A percentile compares a stretch with the other conserved stretches of the same genome.
These are phyloP conservation scores for Pilasporangium apinafurcum DNA, from an alignment of 352 stramenopile genomes.

Conservation along the genomic window DNA sequence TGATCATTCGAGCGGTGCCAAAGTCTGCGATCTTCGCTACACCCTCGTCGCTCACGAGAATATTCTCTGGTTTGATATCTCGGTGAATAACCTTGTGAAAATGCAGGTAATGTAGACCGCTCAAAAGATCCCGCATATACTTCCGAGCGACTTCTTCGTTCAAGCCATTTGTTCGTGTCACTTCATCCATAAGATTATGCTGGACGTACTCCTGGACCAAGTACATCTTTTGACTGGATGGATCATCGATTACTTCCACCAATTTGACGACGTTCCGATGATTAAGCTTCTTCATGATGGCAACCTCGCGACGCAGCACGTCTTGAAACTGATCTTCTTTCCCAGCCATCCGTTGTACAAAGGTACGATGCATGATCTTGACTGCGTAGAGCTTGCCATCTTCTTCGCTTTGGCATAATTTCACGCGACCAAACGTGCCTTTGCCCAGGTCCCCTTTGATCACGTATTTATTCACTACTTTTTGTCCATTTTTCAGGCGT, in stretches of 20 bases:
- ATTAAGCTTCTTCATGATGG: slow-evolving; percentile 95
- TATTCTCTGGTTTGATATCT: slow-evolving; percentile 90
- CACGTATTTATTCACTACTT: slow-evolving; percentile 93
- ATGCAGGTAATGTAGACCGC: slow-evolving; percentile 90
- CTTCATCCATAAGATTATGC: slow-evolving; percentile 89
- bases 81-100: slow-evolving; percentile 92
- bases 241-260: slow-evolving; percentile 94
- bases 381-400: slow-evolving; percentile 80
- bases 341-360: slow-evolving; percentile 82
- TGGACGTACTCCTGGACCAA: slow-evolving; percentile 94
- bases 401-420: slow-evolving; percentile 75
- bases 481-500: slow-evolving; percentile 76
- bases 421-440: slow-evolving; percentile 87
- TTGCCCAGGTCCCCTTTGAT: slow-evolving; percentile 89
- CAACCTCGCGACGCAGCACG: slow-evolving; percentile 86
- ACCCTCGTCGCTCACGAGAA: slow-evolving; percentile 75
- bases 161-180: slow-evolving; percentile 58
- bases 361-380: slow-evolving; percentile 89
- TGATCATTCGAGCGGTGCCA: slow-evolving; percentile 86
- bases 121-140: slow-evolving; percentile 88
- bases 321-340: slow-evolving; percentile 85
- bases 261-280: slow-evolving; percentile 92
- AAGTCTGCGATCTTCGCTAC: slow-evolving; percentile 90
- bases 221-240: slow-evolving; percentile 92
- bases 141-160: slow-evolving; percentile 64